phyloP scores from a whole-genome alignment of 2,329 filamentous ascomycete genomes.

The Phaeosphaeriaceae sp. region DNA sequence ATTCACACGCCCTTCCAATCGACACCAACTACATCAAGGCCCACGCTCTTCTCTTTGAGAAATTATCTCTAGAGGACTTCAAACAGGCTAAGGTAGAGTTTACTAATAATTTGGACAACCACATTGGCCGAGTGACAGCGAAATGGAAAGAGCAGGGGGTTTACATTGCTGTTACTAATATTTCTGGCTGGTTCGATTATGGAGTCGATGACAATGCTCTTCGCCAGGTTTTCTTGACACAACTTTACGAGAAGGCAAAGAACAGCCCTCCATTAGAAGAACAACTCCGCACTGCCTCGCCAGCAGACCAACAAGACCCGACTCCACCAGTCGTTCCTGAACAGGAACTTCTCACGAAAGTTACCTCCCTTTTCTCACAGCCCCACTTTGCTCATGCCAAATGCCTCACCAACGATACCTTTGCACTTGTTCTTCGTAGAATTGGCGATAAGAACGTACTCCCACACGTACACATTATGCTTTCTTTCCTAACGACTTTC shows the following conservation, averaged over 20 bases:
- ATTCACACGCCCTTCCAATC: constrained; percentile 49
- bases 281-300: constrained; percentile 21
- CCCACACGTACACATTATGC: constrained; percentile 66
- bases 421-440: constrained; percentile 57
- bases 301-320: constrained; percentile 19
- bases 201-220: constrained; percentile 55
- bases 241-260: constrained; percentile 4
- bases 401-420: constrained; percentile 53
- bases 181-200: constrained; percentile 61
- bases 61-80: constrained; percentile 57
- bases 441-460: constrained; percentile 65
- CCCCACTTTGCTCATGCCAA: constrained; percentile 44
- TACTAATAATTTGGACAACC: constrained; percentile 59
- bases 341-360: constrained; percentile 21
- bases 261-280: constrained; percentile 22
- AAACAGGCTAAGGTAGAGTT: constrained; percentile 58
- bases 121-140: constrained; percentile 60
- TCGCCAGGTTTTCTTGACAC: constrained; percentile 32
- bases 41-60: constrained; percentile 69
- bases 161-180: constrained; percentile 64
- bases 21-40: constrained; percentile 68
- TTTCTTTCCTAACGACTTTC: constrained; percentile 65
- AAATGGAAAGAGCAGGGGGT: constrained; percentile 65
- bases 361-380: constrained; percentile 21
- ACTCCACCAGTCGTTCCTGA: constrained; percentile 19